A percentile compares a stretch with the other conserved stretches of the same genome.
Conservation (phyloP, 805 yeast genomes). For the Barnettozyma vustinii region DNA sequence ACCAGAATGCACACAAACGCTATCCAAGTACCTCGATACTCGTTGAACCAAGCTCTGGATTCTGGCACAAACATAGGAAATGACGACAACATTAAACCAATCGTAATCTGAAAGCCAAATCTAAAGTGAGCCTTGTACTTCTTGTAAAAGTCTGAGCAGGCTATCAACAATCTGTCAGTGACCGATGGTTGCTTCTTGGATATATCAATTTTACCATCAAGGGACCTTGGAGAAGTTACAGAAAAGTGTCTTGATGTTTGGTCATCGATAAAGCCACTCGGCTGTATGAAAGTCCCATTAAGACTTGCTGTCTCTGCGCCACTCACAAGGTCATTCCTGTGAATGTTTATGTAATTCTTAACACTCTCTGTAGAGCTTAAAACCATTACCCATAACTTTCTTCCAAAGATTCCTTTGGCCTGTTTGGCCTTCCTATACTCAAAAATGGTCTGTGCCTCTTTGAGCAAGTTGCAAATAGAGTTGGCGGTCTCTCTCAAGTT, state of each 20-base stretch:
- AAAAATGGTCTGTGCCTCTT: conserved; percentile 27
- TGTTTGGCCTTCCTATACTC: conserved; percentile 29
- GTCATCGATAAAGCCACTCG: neutral
- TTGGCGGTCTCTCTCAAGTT: conserved; percentile 38
- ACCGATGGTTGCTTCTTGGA: neutral
- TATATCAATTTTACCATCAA: neutral
- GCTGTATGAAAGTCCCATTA: conserved; percentile 22
- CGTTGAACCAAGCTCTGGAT: conserved; percentile 43
- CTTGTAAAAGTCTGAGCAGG: conserved; percentile 7
- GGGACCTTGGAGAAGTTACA: neutral
- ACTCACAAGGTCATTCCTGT: conserved; percentile 10
- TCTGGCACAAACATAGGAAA: conserved; percentile 47
- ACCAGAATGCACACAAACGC: conserved; percentile 48
- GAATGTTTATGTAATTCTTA: conserved; percentile 32
- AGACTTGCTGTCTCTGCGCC: conserved; percentile 33
- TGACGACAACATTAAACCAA: conserved; percentile 41
- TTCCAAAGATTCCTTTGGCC: conserved; percentile 31
- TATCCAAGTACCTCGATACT: conserved; percentile 45
- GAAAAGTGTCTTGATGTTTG: neutral
- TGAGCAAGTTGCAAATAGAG: conserved; percentile 28
- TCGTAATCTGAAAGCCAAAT: conserved; percentile 41
- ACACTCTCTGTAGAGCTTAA: conserved; percentile 30
- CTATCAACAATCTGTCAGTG: neutral
- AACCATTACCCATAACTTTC: conserved; percentile 40
- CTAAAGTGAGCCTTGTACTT: conserved; percentile 32